Conservation (phyloP, 2,329 filamentous ascomycete species). For the Fusarium chaquense region DNA sequence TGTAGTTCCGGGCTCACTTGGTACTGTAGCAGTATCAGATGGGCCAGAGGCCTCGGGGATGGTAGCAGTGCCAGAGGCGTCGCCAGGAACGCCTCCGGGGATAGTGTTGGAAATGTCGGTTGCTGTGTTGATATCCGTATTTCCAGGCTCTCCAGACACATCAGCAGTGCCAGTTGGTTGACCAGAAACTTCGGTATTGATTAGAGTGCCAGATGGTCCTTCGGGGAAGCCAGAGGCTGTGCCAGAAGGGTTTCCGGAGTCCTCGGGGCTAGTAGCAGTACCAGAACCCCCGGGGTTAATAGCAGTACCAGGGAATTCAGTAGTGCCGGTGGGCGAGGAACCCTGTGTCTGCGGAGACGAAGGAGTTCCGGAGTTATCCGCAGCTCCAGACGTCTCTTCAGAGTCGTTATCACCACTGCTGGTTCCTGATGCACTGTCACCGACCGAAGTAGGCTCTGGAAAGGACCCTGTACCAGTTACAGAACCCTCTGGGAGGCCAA, state of each 20-base stretch:
- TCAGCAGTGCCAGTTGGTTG: background rate
- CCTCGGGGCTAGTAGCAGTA: background rate
- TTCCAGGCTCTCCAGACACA: background rate
- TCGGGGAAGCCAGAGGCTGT: background rate
- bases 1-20: background rate
- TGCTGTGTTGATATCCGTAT: background rate
- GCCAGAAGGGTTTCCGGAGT: background rate
- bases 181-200: background rate
- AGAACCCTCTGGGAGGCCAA: background rate
- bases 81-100: background rate
- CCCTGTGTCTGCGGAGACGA: background rate
- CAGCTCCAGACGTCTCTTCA: background rate
- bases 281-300: no score
- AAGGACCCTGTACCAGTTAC: background rate
- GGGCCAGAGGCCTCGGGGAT: background rate
- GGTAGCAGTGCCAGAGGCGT: background rate
- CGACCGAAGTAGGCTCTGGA: background rate
- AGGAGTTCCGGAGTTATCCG: background rate
- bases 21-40: background rate
- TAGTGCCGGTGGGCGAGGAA: background rate
- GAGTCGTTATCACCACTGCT: background rate
- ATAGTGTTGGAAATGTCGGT: background rate
- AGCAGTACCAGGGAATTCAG: background rate
- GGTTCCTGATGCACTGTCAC: background rate
- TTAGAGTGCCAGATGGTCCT: background rate